Conservation (phyloP, 2,329 filamentous ascomycete species). For the Nemania sp. region DNA sequence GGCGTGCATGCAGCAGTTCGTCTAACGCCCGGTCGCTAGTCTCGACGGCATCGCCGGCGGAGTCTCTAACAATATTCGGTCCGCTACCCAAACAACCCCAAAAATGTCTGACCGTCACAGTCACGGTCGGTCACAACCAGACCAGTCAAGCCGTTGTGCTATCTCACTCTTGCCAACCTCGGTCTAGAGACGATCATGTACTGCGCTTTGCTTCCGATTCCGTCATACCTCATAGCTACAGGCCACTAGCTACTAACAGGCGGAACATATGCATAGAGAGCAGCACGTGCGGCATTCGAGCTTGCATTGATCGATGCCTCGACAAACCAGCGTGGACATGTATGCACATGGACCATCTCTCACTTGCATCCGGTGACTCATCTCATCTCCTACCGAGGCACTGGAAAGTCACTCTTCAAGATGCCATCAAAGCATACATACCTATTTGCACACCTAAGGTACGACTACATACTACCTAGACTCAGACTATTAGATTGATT, state of each 20-base stretch:
- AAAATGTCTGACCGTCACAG: background rate
- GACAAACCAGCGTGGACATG: background rate
- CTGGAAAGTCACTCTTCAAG: background rate
- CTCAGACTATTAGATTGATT: background rate
- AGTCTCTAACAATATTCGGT: constrained; percentile 46
- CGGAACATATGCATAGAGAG: background rate
- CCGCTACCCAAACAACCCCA: background rate
- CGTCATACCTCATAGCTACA: too few species aligned
- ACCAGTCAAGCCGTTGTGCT: too few species aligned
- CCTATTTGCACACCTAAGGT: background rate
- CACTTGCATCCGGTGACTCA: constrained; percentile 15
- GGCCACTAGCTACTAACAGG: too few species aligned
- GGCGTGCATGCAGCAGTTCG: constrained; percentile 25
- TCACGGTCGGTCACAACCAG: background rate
- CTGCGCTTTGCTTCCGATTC: too few species aligned
- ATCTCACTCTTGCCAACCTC: too few species aligned
- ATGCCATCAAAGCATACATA: background rate
- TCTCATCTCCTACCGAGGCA: constrained; percentile 19
- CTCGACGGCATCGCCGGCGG: constrained; percentile 48
- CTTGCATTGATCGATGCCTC: background rate
- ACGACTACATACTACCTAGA: background rate
- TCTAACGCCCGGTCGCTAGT: constrained; percentile 33
- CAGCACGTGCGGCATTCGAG: constrained; percentile 24
- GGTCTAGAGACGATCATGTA: too few species aligned
- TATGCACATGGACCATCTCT: background rate